Base-by-base conservation (phyloP, 805 yeast species). In the Suhomyces sp. region DNA sequence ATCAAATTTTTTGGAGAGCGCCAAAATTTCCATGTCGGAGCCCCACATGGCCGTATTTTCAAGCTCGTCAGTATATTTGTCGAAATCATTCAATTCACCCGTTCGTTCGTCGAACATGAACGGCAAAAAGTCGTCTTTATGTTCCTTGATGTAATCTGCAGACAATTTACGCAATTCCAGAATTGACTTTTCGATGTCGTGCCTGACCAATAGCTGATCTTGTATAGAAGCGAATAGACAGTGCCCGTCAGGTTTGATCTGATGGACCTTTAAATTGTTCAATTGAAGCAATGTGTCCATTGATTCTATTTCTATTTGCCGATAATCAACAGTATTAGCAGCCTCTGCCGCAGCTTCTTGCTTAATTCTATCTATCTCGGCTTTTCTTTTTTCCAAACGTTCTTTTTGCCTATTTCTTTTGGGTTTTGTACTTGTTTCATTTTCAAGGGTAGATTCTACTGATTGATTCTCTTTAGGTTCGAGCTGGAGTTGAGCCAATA, bases 21-120 rank as follows among this genome's bases (percentile, higher is more conserved):
- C 97, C 63, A 89, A 67, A 17, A 93, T 84, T 72, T 93, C 99
- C 74, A 90, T 75, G 60, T 94, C 97, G 7, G 97, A 94, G 22
- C 99, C 99, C 99, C 99, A 93, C 76, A 88, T 81, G 0, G 96
- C 84, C 0, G 97, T 89, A n/a, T 67, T 74, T 53, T 80, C 87
- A 52, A 93, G 76, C 55, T 84, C 86, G 3, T 73, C 67, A 3
- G 89, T 79, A 65, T 94, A 94, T 20, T 81, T 81, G 37, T 80
- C 85, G 25, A 92, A 68, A 56, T 87, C 87, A 46, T 78, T 77
- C 53, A 89, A 58, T 6, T 80, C 72, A 75, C 85, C 77, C 1
- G 92, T 86, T 12, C 71, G 74, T 58, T 90, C 97, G 64, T 89
- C 96, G 61, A 90, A 85, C 57, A 93, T 68, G 61, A 87, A 93